These are phyloP conservation scores for Gigaspora rosea DNA, from an alignment of 192 early-diverging fungal species.

Conservation along the genomic window DNA sequence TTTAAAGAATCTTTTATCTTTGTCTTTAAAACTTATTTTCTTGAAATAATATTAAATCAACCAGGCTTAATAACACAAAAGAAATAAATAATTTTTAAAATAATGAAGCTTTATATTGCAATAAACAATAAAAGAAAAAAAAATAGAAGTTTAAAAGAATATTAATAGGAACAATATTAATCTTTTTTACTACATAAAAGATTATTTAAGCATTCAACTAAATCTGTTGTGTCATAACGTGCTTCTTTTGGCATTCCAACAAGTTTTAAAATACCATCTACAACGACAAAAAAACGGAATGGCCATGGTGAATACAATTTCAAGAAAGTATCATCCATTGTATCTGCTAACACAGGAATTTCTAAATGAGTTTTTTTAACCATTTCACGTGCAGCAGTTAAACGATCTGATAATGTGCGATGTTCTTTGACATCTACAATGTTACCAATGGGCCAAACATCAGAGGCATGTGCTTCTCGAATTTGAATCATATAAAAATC, in stretches of 20 bases:
- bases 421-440: not conserved
- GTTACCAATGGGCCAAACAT: too few relatives aligned
- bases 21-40: too few relatives aligned
- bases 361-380: slow-evolving; percentile 1
- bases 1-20: too few relatives aligned
- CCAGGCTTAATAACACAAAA: too few relatives aligned
- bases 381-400: slow-evolving; percentile 27
- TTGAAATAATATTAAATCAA: too few relatives aligned
- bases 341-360: slow-evolving; percentile 22
- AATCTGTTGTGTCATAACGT: slow-evolving; percentile 24
- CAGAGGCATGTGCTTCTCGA: too few relatives aligned
- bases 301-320: slow-evolving; percentile 24
- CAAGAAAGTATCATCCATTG: slow-evolving; percentile 25
- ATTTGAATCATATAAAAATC: slow-evolving; percentile 9
- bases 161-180: not conserved
- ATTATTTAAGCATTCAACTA: slow-evolving; percentile 16
- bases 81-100: too few relatives aligned
- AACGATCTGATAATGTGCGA: slow-evolving; percentile 15
- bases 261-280: slow-evolving; percentile 18
- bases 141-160: not conserved
- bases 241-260: slow-evolving; percentile 4
- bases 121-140: too few relatives aligned
- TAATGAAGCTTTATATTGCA: too few relatives aligned
- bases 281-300: slow-evolving; percentile 24
- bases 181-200: slow-evolving; percentile 10